Evolutionary conservation across 495 filamentous ascomycete species (phyloP), one percentile per base, ranked within the genome.

Genomic region (Oidiodendron maius): DNA sequence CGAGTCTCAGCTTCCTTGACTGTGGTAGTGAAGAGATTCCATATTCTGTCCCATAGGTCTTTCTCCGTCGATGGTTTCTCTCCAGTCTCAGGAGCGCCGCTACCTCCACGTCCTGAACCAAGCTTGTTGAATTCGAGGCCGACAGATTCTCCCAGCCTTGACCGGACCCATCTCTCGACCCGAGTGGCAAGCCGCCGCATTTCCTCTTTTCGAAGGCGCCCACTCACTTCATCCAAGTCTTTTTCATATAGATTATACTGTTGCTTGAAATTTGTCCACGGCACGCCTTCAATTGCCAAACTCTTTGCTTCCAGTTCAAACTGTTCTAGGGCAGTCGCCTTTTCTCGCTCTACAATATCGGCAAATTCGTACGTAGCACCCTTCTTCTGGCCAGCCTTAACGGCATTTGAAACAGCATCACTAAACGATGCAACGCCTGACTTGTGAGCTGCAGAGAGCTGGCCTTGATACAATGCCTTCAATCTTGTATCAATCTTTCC

Each of bases 111-210:
- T 4, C 89, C 90, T 35, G 87, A 89, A 1, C 90, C 90, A 22
- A 98, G 79, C 44, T 86, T 88, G 61, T 95, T 96, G 72, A 98
- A 96, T 61, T 96, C 91, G 18, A 96, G 67, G 23, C 91, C 89
- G 18, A 98, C 77, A 18, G 86, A 87, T 61, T 98, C 94, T 23
- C 79, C 80, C 8, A 98, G 74, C 17, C 90, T 82, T 50, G 86
- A 86, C 56, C 82, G 81, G 47, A 98, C 93, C 85, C 89, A 95
- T 39, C 91, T 79, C 68, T 98, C 93, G 23, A 96, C 83, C 12
- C 93, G 78, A 15, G 78, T 88, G 1, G 93, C 93, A 41, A 98
- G 72, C 12, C 93, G 83, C 45, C 91, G 78, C 89, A 98, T 95
- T 66, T 98, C 93, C 56, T 98, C 93, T 53, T 87, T 86, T 42